Base-by-base conservation (phyloP, 495 filamentous ascomycete genomes). In the Neurospora tetrasperma region DNA sequence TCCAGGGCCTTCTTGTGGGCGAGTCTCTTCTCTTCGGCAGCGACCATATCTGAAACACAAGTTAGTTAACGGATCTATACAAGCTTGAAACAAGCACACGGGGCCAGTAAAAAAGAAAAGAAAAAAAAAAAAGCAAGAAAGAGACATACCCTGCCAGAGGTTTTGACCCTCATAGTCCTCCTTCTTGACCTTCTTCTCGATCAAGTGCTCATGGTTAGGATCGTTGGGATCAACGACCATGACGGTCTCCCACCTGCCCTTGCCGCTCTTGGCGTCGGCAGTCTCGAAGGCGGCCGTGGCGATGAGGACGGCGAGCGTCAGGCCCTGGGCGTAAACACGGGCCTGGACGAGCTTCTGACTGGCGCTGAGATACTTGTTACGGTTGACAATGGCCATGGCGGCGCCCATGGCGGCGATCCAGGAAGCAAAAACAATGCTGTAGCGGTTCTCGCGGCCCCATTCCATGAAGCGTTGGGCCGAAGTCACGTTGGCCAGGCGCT, bases 301-400 rank as follows among this genome's bases (percentile, higher is more conserved):
- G 77, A 97, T 85, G 73, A 99, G 83, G 70, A 98, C 93, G 78
- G 92, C 92, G 20, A 99, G 83, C 69, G 96, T 98, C 77, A 97
- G 83, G 18, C 94, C 94, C 84, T 99, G 96, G n/a, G 96, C 96
- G 83, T 98, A 98, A 74, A 99, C 91, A 86, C 96, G 90, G 11
- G 96, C 96, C 86, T 99, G 96, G 23, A 99, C 96, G 38, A 99
- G 85, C 86, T 99, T 99, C 88, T 99, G 96, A 75, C 85, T 81
- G 1, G 87, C 88, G 23, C 85, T 88, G 8, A 98, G 82, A 82
- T 92, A 94, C 69, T 87, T 88, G 82, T 93, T 94, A 73, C 93
- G 87, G 70, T 90, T 87, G 54, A 98, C 95, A 11, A 97, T 76
- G 48, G 84, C 90, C 39, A 97, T 86, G 0, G 93, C 89, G 40